A percentile compares a stretch with the other conserved stretches of the same genome.
Evolutionary conservation across 2,329 filamentous ascomycete genomes (phyloP).

Genomic region (Hypoxylon rubiginosum): DNA sequence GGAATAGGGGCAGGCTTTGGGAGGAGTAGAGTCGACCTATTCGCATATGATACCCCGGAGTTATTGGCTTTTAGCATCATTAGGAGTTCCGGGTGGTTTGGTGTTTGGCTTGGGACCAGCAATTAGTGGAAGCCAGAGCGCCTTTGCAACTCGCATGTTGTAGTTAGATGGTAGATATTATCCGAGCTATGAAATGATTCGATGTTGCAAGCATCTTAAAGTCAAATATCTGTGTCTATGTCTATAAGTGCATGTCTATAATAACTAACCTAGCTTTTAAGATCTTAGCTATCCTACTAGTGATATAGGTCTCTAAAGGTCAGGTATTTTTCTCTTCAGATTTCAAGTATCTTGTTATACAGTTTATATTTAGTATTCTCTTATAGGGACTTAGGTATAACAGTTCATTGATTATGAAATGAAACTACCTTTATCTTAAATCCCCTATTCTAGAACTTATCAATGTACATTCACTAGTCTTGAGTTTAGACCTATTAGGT

Average conservation of each 20-base stretch:
- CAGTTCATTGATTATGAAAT: too few species aligned
- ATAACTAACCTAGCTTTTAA: not conserved
- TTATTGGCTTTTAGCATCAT: not conserved
- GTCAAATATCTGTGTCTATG: not conserved
- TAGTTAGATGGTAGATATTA: not conserved
- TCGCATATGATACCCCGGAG: slow-evolving; percentile 30
- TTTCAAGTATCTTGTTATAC: too few species aligned
- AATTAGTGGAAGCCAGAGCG: not conserved
- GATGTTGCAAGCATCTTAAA: not conserved
- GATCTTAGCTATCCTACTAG: too few species aligned
- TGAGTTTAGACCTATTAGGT: too few species aligned
- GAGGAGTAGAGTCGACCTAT: slow-evolving; percentile 7
- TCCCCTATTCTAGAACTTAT: too few species aligned
- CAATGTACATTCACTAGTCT: too few species aligned
- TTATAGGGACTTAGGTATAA: too few species aligned
- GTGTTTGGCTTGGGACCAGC: not conserved
- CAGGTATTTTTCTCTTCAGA: too few species aligned
- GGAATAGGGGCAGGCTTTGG: slow-evolving; percentile 1
- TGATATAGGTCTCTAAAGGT: too few species aligned
- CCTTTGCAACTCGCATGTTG: not conserved
- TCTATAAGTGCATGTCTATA: not conserved
- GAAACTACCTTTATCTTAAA: too few species aligned
- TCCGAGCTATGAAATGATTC: not conserved
- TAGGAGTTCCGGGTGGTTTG: slow-evolving; percentile 23
- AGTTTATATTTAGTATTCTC: too few species aligned